Base-by-base conservation (phyloP, 2,329 filamentous ascomycete genomes). In the Epichloe hybrida region DNA sequence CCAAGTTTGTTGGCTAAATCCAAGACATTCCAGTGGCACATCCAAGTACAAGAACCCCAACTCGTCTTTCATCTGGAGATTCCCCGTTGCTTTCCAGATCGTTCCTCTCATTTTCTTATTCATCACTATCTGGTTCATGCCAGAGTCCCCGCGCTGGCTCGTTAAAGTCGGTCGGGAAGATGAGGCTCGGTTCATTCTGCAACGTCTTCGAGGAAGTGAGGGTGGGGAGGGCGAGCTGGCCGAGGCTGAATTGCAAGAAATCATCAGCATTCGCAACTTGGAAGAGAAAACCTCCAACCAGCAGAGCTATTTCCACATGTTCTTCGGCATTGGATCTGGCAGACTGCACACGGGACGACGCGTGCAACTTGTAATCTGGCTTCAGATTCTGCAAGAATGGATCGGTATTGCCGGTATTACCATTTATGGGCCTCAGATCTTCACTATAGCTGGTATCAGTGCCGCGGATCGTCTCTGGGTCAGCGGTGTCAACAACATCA, bases 301-400 rank as follows among this genome's bases (percentile, higher is more conserved):
- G 23, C 77, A 77, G 46, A 79, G 75, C 0, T 86, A 86, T 57
- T 59, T 76, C 3, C 69, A 77, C 46, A 86, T 87, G 83, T 65
- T 87, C 1, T 80, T 84, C 49, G 81, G 81, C 2, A 74, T 78
- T 50, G 80, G 79, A 3, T 82, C 80, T 0, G 83, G 75, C 0
- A 79, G 83, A 48, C 64, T 86, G 8, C 82, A 86, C 55, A 82
- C 78, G 0, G 83, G 76, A 0, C 73, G 83, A 1, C 77, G 84
- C 5, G 81, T 86, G 0, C 81, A 86, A 58, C 72, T 87, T 2
- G 81, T 83, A 3, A 72, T 87, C 37, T 86, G 82, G 81, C 70
- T 86, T 8, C 81, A 86, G 64, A 82, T 86, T 43, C 75, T 86
- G 60, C 81, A 85, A 58, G 78, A 84, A 57, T 84, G 81, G 80